Evolutionary conservation across 2,329 filamentous ascomycete species (phyloP).

Genomic region (Rasamsonia emersonii): DNA sequence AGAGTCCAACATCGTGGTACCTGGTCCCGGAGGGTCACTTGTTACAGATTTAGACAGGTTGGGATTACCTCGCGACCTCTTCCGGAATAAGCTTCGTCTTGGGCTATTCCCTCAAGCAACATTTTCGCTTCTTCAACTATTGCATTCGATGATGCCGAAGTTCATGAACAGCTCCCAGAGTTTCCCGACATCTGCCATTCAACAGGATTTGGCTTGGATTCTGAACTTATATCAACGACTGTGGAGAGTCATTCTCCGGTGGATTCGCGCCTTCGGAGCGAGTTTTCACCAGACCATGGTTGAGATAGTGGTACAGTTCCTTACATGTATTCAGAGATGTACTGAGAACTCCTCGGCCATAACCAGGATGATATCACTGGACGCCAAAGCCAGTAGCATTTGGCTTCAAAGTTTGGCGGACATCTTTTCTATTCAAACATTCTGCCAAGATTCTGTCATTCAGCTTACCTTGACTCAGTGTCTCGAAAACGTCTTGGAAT

Average conservation of each 20-base stretch:
- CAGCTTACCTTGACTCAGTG: constrained; percentile 22
- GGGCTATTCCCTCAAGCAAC: constrained; percentile 20
- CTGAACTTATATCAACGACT: constrained; percentile 26
- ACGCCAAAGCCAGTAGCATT: constrained; percentile 18
- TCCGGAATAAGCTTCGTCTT: constrained; percentile 17
- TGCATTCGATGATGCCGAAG: constrained; percentile 21
- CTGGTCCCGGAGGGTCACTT: constrained; percentile 17
- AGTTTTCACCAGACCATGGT: constrained; percentile 12
- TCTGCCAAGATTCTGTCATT: constrained; percentile 16
- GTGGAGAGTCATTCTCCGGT: constrained; percentile 21
- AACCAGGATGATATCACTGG: constrained; percentile 13
- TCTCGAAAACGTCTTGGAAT: constrained; percentile 18
- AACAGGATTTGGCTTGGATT: constrained; percentile 26
- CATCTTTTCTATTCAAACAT: constrained; percentile 17
- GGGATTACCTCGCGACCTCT: constrained; percentile 20
- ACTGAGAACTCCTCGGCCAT: constrained; percentile 14
- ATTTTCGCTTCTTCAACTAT: constrained; percentile 18
- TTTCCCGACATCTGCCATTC: constrained; percentile 15
- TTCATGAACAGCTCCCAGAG: constrained; percentile 8
- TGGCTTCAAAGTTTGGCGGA: constrained; percentile 24
- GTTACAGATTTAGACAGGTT: constrained; percentile 23
- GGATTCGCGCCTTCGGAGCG: constrained; percentile 15
- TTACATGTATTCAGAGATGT: constrained; percentile 16
- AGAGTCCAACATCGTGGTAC: constrained; percentile 16
- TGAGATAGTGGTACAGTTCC: constrained; percentile 18